These are phyloP conservation scores for Rhizoclosmatium globosum DNA, from an alignment of 192 early-diverging fungal genomes.

Conservation along the genomic window DNA sequence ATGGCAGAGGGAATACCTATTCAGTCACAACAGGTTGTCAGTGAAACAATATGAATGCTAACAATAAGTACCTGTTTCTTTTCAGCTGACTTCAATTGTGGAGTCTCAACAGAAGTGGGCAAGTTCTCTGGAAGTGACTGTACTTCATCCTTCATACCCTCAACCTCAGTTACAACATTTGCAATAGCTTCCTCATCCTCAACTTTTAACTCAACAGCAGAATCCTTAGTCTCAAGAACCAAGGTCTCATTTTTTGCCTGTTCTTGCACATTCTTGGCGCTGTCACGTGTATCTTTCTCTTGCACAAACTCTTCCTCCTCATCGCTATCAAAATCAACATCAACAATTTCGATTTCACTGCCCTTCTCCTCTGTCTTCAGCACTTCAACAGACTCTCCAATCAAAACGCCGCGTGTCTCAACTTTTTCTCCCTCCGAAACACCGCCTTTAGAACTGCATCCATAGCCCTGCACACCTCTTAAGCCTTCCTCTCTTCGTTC, in stretches of 20 bases:
- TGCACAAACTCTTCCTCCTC: constrained; percentile 7
- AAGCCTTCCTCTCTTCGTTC: background rate
- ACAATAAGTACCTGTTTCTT: no score
- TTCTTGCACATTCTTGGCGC: background rate
- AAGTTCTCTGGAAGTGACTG: background rate
- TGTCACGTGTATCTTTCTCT: background rate
- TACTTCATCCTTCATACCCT: background rate
- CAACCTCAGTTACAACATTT: background rate
- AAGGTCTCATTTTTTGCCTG: no score
- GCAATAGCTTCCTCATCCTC: background rate
- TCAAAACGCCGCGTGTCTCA: background rate
- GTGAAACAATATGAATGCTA: no score
- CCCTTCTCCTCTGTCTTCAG: background rate
- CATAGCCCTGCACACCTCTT: constrained; percentile 18
- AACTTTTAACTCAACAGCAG: background rate
- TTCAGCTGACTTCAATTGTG: no score
- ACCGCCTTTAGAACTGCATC: background rate
- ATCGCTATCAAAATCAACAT: constrained; percentile 36
- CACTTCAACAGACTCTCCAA: background rate
- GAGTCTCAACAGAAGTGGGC: background rate
- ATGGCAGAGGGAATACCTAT: background rate
- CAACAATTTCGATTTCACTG: constrained; percentile 21
- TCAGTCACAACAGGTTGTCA: background rate
- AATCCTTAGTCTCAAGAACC: background rate
- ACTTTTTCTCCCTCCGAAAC: background rate